Percentiles rank a stretch among this genome's conserved stretches.
Evolutionary conservation across 306 rosid species (phyloP).

Genomic region (Dicorynia guianensis): DNA sequence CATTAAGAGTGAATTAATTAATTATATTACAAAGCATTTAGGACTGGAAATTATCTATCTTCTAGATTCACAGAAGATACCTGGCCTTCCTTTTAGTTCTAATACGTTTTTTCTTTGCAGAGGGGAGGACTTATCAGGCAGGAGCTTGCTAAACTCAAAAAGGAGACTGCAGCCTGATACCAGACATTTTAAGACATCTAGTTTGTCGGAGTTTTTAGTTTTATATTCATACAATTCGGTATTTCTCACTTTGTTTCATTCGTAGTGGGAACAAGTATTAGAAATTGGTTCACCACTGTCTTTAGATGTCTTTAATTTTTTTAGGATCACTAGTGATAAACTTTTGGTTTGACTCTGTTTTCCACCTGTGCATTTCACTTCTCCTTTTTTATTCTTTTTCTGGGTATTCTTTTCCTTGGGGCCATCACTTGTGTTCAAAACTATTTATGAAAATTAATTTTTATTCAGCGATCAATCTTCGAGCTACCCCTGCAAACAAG

Average conservation of each 20-base stretch:
- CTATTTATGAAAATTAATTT: too few relatives aligned
- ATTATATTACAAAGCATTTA: not conserved
- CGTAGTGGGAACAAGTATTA: not conserved
- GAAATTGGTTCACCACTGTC: not conserved
- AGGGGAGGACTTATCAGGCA: constrained; percentile 48
- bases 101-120: constrained; percentile 29
- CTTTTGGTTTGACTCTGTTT: too few relatives aligned
- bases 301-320: not conserved
- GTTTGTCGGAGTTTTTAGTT: not conserved
- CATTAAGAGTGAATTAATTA: not conserved
- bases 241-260: not conserved
- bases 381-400: too few relatives aligned
- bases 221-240: not conserved
- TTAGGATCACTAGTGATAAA: too few relatives aligned
- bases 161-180: constrained; percentile 31
- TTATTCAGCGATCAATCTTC: too few relatives aligned
- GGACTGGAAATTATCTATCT: not conserved
- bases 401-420: too few relatives aligned
- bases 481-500: too few relatives aligned
- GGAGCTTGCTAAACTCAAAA: constrained; percentile 57
- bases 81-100: not conserved
- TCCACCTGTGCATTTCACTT: too few relatives aligned
- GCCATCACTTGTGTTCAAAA: too few relatives aligned
- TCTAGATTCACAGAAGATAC: not conserved
- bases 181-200: not conserved